Conservation (phyloP, 2,329 filamentous ascomycete genomes). For the Helotiales sp. region DNA sequence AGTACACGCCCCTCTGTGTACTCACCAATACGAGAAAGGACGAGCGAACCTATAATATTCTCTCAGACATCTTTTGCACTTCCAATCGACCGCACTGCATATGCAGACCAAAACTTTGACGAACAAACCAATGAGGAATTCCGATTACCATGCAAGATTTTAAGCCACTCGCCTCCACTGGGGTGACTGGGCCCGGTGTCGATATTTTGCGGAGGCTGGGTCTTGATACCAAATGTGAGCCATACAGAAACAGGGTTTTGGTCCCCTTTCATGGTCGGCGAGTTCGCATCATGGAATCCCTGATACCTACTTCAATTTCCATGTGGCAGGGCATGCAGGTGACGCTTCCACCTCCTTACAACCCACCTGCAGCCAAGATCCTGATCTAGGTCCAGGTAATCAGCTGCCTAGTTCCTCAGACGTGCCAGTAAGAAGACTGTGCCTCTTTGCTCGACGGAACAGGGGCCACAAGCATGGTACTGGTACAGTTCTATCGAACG, state of each 20-base stretch:
- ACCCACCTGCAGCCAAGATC: background rate
- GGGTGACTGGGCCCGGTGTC: too few species aligned
- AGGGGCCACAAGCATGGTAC: background rate
- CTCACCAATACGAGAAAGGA: background rate
- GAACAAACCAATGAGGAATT: background rate
- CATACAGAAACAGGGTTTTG: background rate
- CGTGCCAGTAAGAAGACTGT: background rate
- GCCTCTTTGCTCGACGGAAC: background rate
- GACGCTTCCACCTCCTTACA: background rate
- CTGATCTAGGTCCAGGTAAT: background rate
- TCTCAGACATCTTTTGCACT: background rate
- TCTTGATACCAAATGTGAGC: background rate
- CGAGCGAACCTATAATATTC: background rate
- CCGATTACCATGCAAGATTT: background rate
- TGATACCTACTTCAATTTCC: background rate
- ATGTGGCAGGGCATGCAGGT: constrained; percentile 6
- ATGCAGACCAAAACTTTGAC: background rate
- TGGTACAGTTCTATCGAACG: too few species aligned
- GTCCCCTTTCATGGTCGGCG: background rate
- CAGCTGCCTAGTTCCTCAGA: background rate
- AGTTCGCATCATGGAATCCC: background rate
- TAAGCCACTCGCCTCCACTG: background rate
- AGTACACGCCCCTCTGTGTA: background rate
- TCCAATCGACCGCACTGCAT: background rate
- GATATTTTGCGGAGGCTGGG: background rate